phyloP scores from a whole-genome alignment of 148 eudicot species.

The Nyssa sinensis region DNA sequence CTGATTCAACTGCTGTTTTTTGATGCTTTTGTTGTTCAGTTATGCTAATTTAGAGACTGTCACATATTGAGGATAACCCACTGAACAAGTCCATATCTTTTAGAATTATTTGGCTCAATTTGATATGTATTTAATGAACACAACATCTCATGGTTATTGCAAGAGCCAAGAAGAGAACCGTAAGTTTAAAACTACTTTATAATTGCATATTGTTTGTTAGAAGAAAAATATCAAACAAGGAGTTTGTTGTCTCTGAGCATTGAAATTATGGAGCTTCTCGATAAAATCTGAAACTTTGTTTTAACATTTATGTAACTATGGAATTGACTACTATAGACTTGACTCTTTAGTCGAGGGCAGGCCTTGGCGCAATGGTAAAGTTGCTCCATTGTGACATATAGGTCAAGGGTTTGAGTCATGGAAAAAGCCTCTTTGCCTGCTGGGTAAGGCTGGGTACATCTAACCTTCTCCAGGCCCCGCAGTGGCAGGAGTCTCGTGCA shows the following conservation, averaged over 20 bases:
- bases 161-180: neutral
- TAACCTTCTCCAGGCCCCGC: too few relatives aligned
- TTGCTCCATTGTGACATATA: too few relatives aligned
- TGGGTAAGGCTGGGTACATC: too few relatives aligned
- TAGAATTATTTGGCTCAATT: neutral
- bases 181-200: neutral
- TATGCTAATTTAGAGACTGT: neutral
- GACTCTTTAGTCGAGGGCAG: too few relatives aligned
- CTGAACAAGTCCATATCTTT: neutral
- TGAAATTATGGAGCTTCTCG: neutral
- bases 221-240: neutral
- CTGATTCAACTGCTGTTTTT: neutral
- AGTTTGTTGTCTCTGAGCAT: too few relatives aligned
- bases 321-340: neutral
- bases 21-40: neutral
- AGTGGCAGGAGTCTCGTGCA: too few relatives aligned
- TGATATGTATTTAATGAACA: neutral
- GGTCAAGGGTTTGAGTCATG: too few relatives aligned
- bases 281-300: neutral
- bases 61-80: neutral
- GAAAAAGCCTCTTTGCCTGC: too few relatives aligned
- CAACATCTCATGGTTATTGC: neutral
- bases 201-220: neutral
- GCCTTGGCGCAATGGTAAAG: too few relatives aligned
- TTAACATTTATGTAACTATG: neutral